phyloP scores from a whole-genome alignment of 768 basidiomycete genomes.

The Tephrocybe sp. region DNA sequence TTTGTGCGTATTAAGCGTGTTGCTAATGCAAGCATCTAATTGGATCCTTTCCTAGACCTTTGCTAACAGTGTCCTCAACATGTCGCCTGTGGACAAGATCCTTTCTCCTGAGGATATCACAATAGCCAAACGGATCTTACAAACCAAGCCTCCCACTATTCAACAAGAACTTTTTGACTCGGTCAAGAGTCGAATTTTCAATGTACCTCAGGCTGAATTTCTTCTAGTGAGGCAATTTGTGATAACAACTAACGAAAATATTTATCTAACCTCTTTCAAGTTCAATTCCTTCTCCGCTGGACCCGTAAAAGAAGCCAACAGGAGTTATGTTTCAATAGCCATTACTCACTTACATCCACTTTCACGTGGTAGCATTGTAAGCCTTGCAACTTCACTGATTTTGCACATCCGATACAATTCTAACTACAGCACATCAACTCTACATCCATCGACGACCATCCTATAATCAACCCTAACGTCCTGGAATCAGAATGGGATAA shows the following conservation, averaged over 20 bases:
- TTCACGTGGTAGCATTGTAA: constrained; percentile 43
- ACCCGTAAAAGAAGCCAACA: constrained; percentile 25
- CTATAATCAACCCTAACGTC: constrained; percentile 27
- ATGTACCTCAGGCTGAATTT: constrained; percentile 29
- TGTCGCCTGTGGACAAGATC: constrained; percentile 26
- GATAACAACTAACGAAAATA: not conserved
- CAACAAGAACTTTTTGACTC: constrained; percentile 25
- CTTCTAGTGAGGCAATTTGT: constrained; percentile 22
- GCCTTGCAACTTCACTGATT: constrained; percentile 1
- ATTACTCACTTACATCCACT: constrained; percentile 41
- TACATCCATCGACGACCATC: constrained; percentile 26
- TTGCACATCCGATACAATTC: no score
- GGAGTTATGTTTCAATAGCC: constrained; percentile 34
- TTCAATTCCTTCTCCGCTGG: constrained; percentile 33
- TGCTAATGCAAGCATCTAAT: not conserved
- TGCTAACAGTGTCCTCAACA: constrained; percentile 26
- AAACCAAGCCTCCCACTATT: constrained; percentile 26
- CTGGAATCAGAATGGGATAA: constrained; percentile 32
- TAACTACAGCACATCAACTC: constrained; percentile 22
- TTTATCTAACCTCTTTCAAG: constrained; percentile 13
- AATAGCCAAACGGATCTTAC: constrained; percentile 21
- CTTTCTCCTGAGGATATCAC: constrained; percentile 23
- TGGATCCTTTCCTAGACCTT: constrained; percentile 26
- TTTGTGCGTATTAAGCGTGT: constrained; percentile 20
- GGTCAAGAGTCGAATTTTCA: constrained; percentile 26